Base-by-base conservation (phyloP, 495 filamentous ascomycete species). In the Penicillium nucicola region DNA sequence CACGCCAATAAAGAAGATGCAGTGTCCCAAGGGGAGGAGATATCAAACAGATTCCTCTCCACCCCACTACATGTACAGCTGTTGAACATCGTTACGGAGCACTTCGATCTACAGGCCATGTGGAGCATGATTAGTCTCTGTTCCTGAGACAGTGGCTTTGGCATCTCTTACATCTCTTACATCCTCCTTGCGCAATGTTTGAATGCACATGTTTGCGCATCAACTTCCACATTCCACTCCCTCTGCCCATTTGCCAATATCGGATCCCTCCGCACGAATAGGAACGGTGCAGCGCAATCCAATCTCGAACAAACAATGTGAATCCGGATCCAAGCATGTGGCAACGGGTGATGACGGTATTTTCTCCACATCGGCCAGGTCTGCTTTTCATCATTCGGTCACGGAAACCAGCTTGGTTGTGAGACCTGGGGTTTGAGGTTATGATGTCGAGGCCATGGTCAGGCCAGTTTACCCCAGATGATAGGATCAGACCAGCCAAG, bases 331-430 rank as follows among this genome's bases (percentile, higher is more conserved):
- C 48, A 42, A 45, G 49, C 34, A 50, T 57, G 54, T 57, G 55
- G 50, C 50, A 17, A 51, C 17, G 36, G 35, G 33, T 42, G 47
- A 55, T 55, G 52, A 55, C 52, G 52, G 43, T 49, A 50, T 42
- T 39, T 44, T 22, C 45, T 39, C 52, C 52, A 55, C 51, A 31
- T 15, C 22, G 23, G 23, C 40, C 51, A 39, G 35, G 45, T 23
- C 30, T 42, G 5, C 28, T 34, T 36, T 15, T 22, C 36, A 25
- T 39, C 43, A 23, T 41, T 35, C 22, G 41, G 33, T 38, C 34
- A 32, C 33, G 25, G 34, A 45, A 30, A 35, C 50, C 36, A 22
- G 15, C 17, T 32, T 40, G 20, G 2, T 31, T 20, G 22, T 38
- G 14, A 11, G 22, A 40, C 7, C 25, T 28, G 25, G 35, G 12